Evolutionary conservation across 441 rosid species (phyloP).

Genomic region (Francoa sonchifolia): DNA sequence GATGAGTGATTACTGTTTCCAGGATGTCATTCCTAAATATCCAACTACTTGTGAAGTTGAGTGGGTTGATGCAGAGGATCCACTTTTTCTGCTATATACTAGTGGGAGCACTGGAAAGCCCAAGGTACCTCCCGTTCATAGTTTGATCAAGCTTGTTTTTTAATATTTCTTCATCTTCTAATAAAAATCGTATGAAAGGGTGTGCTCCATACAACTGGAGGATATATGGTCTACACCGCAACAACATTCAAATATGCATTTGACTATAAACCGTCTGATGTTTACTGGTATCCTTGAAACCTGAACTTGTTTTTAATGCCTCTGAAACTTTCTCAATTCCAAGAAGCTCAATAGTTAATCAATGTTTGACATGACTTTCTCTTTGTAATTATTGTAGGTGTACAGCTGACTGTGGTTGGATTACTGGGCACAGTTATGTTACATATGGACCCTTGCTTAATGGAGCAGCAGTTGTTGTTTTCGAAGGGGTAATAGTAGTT

Average conservation of each 20-base stretch:
- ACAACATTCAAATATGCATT: constrained; percentile 96
- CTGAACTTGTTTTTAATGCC: constrained; percentile 9
- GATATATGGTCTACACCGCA: constrained; percentile 93
- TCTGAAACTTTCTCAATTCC: constrained; percentile 3
- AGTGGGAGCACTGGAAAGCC: constrained; percentile 99
- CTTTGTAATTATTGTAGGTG: constrained; percentile 47
- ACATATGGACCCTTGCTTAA: constrained; percentile 97
- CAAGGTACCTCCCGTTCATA: constrained; percentile 36
- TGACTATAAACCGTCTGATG: constrained; percentile 80
- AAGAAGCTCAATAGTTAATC: constrained; percentile 8
- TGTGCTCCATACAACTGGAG: constrained; percentile 95
- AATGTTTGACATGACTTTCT: not conserved
- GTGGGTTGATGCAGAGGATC: constrained; percentile 99
- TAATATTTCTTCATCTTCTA: constrained; percentile 8
- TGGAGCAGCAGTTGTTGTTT: constrained; percentile 70
- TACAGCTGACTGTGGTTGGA: constrained; percentile 99
- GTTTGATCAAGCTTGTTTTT: constrained; percentile 4
- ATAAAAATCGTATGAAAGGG: constrained; percentile 37
- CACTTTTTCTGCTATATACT: constrained; percentile 85
- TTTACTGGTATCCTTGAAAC: constrained; percentile 61
- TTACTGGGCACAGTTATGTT: constrained; percentile 96
- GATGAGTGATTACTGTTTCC: constrained; percentile 14
- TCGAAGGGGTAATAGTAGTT: constrained; percentile 99
- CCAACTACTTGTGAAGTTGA: constrained; percentile 75
- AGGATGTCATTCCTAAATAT: constrained; percentile 76